Conservation (phyloP, 768 basidiomycete genomes). For the Rhodosporidiobolus sp. region DNA sequence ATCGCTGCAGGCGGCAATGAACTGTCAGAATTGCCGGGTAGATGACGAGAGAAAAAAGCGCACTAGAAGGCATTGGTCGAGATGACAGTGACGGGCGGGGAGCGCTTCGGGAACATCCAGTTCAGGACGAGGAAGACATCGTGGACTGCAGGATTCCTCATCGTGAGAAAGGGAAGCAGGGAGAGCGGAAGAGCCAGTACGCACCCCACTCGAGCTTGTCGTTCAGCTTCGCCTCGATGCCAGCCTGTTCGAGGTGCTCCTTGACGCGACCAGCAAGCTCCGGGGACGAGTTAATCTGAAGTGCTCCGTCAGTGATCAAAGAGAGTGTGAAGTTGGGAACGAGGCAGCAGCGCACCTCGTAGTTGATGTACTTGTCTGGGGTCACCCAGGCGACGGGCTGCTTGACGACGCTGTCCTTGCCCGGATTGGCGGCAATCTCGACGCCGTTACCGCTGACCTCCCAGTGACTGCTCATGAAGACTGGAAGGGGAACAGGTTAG, state of each 20-base stretch:
- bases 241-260: conserved; percentile 7
- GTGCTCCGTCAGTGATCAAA: too few species aligned
- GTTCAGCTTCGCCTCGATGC: conserved; percentile 34
- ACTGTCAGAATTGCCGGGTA: not conserved
- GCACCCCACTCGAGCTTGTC: conserved; percentile 34
- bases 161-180: conserved; percentile 1
- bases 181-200: too few species aligned
- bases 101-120: conserved; percentile 40
- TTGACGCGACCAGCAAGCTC: conserved; percentile 22
- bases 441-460: conserved; percentile 30
- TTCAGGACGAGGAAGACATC: conserved; percentile 34
- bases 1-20: conserved; percentile 1
- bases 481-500: not conserved
- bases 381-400: conserved; percentile 41
- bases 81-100: conserved; percentile 28
- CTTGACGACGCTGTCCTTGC: conserved; percentile 15
- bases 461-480: conserved; percentile 41
- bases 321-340: too few species aligned
- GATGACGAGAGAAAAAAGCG: not conserved
- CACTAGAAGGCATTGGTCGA: conserved; percentile 36
- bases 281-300: conserved; percentile 20
- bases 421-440: conserved; percentile 30
- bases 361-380: conserved; percentile 33
- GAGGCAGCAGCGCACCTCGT: conserved; percentile 1
- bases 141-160: not conserved